A percentile compares a stretch with the other conserved stretches of the same genome.
phyloP scores from a whole-genome alignment of 2,329 filamentous ascomycete species.

The Neopestalotiopsis clavispora region DNA sequence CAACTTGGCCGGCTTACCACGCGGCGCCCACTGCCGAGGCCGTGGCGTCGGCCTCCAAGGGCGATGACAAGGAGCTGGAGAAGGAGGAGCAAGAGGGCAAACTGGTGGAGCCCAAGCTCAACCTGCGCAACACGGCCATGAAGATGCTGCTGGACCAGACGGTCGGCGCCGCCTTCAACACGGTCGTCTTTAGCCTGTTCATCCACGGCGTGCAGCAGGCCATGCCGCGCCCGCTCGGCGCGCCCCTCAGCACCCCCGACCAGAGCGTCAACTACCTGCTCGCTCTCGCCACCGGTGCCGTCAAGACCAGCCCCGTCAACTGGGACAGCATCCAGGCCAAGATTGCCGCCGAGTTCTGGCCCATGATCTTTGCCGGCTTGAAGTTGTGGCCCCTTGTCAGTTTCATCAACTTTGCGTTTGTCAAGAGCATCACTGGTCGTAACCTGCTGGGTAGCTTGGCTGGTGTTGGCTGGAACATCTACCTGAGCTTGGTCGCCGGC shows the following conservation, averaged over 20 bases:
- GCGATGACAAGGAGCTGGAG: conserved; percentile 47
- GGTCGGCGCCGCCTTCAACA: conserved; percentile 68
- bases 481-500: conserved; percentile 67
- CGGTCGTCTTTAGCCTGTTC: conserved; percentile 55
- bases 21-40: conserved; percentile 44
- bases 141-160: conserved; percentile 76
- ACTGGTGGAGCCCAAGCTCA: conserved; percentile 57
- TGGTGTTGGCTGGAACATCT: conserved; percentile 76
- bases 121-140: conserved; percentile 65
- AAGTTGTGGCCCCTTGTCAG: conserved; percentile 76
- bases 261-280: conserved; percentile 35
- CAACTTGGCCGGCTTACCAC: conserved; percentile 71
- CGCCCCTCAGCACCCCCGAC: conserved; percentile 40
- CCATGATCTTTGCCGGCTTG: conserved; percentile 71
- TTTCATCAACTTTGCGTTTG: conserved; percentile 68
- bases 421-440: conserved; percentile 73
- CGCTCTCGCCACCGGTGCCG: conserved; percentile 30
- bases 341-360: conserved; percentile 62
- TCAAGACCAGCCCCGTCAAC: conserved; percentile 52
- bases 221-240: conserved; percentile 41
- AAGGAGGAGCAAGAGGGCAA: conserved; percentile 39
- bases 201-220: conserved; percentile 60
- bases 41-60: conserved; percentile 42
- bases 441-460: conserved; percentile 74
- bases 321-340: conserved; percentile 48